Evolutionary conservation across 805 yeast species (phyloP).

Genomic region (Ogataea ganodermae): DNA sequence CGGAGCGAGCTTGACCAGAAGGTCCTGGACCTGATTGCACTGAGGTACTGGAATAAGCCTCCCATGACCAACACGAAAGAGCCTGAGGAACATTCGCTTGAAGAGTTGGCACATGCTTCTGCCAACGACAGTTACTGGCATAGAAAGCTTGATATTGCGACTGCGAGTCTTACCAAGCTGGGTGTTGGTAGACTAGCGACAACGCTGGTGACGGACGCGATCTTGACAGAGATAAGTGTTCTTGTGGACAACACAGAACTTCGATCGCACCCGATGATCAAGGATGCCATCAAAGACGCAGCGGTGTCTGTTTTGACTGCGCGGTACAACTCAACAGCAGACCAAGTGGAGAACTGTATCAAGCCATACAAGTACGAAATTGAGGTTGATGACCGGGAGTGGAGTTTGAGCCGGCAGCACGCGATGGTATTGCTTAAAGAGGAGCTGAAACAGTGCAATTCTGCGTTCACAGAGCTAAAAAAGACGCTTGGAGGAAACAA

Average conservation of each 20-base stretch:
- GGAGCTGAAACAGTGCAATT: conserved; percentile 81
- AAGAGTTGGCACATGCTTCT: conserved; percentile 56
- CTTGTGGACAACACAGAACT: conserved; percentile 75
- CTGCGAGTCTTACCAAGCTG: conserved; percentile 82
- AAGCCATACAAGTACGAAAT: conserved; percentile 97
- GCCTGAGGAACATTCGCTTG: conserved; percentile 45
- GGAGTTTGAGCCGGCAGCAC: conserved; percentile 81
- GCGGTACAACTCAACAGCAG: conserved; percentile 89
- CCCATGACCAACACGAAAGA: conserved; percentile 25
- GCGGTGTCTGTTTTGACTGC: conserved; percentile 76
- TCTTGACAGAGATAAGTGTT: conserved; percentile 73
- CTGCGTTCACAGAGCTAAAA: conserved; percentile 58
- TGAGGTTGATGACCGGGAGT: conserved; percentile 93
- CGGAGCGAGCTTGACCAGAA: conserved; percentile 87
- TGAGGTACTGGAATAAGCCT: conserved; percentile 87
- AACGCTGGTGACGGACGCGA: conserved; percentile 74
- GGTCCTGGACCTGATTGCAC: conserved; percentile 83
- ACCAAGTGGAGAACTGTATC: conserved; percentile 97
- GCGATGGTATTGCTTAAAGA: conserved; percentile 73
- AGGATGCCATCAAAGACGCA: conserved; percentile 78
- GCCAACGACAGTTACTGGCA: conserved; percentile 85
- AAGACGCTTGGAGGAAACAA: conserved; percentile 81
- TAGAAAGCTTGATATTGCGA: conserved; percentile 77
- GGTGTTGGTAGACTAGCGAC: conserved; percentile 95
- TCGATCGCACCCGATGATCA: conserved; percentile 83